Base-by-base conservation (phyloP, 164 flowering plant species). In the Platanus orientalis region DNA sequence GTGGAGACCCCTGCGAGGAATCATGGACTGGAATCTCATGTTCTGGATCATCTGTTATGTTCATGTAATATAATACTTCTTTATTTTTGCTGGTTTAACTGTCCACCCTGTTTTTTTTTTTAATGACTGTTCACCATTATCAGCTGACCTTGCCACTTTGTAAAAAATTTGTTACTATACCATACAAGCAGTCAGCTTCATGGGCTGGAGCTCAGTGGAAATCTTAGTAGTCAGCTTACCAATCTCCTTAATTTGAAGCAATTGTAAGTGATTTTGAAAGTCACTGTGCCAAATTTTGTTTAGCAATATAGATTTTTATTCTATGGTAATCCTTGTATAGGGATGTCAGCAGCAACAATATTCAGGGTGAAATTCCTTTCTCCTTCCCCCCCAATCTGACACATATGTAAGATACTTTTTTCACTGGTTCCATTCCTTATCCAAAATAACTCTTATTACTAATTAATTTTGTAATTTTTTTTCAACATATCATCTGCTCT, bases 1-100 rank as follows among this genome's bases (percentile, higher is more conserved):
- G 80, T 7, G 90, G 87, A 13, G 98, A 92, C 65, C 98, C 98
- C 10, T 92, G 98, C 61, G 81, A 49, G 25, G 88, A 92, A 51
- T 72, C 74, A 16, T 92, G 98, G 96, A 76, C 71, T 7, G 98
- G 98, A 64, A 78, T 92, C 27, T 71, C 81, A 16, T 92, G 98
- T 66, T 70, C 32, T 52, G 86, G 79, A 2, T 76, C 96, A 60
- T 82, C 91, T 13, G 74, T 89, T 17, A 67, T 75, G 57, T 64
- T 74, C 77, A 75, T 92, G 98, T 89, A 79, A 65, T 32, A 34
- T 36, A 23, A 20, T 20, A 48, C 27, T 1, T 29, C 5, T 26
- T 51, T 11, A 0, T 42, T 1, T 48, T n/a, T 21, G 55, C 40
- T 54, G 40, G 16, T 7, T 25, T 27, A 40, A 10, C 26, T 13